Evolutionary conservation across 2,329 filamentous ascomycete species (phyloP), one percentile per base, ranked within the genome.

Genomic region (Aspergillus novoparasiticus): DNA sequence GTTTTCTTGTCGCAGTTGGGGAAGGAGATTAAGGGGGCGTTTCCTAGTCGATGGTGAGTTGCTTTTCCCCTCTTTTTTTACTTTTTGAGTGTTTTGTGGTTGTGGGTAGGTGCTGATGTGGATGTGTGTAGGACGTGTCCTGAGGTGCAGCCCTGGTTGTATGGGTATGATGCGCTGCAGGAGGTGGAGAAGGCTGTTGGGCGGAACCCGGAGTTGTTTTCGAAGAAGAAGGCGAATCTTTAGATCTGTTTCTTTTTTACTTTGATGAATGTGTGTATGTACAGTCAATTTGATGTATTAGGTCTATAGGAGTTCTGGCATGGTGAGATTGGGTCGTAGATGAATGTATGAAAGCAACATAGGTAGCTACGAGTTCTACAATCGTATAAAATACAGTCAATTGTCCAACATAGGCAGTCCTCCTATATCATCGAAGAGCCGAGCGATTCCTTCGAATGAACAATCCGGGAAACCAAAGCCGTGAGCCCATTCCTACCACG

Each of bases 61-160:
- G 12, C 9, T 53, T 41, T 57, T 57, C 1, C 16, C 19, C 23
- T 14, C 21, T 36, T 41, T n/a, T 41, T 16, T 8, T 4, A 4
- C 2, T 26, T 26, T 16, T 10, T 23, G 16, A 2, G 11, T 45
- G 5, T 41, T 6, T 32, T 26, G 41, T 46, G 43, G 4, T 30
- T 30, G 6, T 32, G 8, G 26, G 23, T 3, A 3, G 26, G 34
- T 6, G 23, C 23, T 12, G 32, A 45, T n/a, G 8, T 30, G 28
- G 21, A 14, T 50, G 34, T 4, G 6, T 11, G n/a, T 32, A 79
- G 79, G 84, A 87, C 84, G 1, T 89, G 87, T 70, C 87, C 86
- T 0, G 78, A 85, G 39, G 83, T 87, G 0, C 87, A 90, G 72
- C 83, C 84, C 0, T 90, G 87, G 85, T 66, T 90, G 54, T 90